phyloP scores from a whole-genome alignment of 352 stramenopile species.

The Globisporangium emineosum region DNA sequence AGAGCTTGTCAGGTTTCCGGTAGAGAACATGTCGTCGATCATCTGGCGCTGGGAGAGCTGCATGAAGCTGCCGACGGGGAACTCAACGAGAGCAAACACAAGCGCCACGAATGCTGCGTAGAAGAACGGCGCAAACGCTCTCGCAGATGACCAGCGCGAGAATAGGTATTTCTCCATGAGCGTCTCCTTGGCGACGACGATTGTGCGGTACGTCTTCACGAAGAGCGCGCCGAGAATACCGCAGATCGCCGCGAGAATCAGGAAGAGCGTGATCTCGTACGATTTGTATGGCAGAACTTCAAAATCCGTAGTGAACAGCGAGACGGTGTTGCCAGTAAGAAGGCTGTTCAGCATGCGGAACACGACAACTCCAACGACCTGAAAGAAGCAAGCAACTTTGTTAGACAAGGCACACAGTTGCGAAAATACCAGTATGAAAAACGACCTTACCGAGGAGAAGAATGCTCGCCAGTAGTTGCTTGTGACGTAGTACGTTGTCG shows the following conservation, averaged over 20 bases:
- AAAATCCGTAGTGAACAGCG: conserved; percentile 81
- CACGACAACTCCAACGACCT: conserved; percentile 78
- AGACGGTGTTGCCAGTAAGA: conserved; percentile 52
- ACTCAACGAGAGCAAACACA: conserved; percentile 68
- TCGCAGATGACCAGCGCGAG: conserved; percentile 18
- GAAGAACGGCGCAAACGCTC: conserved; percentile 47
- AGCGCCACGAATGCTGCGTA: conserved; percentile 67
- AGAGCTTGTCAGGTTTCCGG: conserved; percentile 42
- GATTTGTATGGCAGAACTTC: conserved; percentile 66
- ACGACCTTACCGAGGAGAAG: conserved; percentile 55
- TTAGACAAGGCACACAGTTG: not conserved
- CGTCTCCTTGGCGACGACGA: conserved; percentile 40
- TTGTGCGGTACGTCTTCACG: conserved; percentile 55
- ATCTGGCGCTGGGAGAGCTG: conserved; percentile 65
- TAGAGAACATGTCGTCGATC: conserved; percentile 88
- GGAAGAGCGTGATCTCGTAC: conserved; percentile 74
- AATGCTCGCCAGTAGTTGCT: conserved; percentile 90
- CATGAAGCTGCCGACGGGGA: conserved; percentile 79
- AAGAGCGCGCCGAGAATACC: conserved; percentile 82
- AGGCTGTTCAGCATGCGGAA: conserved; percentile 75
- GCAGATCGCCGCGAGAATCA: conserved; percentile 78
- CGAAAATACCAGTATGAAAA: not conserved
- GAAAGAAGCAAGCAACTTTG: not conserved
- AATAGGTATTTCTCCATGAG: conserved; percentile 38
- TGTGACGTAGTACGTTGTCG: conserved; percentile 85